These are phyloP conservation scores for Thalassia testudinum DNA, from an alignment of 116 monocot species.

Conservation along the genomic window DNA sequence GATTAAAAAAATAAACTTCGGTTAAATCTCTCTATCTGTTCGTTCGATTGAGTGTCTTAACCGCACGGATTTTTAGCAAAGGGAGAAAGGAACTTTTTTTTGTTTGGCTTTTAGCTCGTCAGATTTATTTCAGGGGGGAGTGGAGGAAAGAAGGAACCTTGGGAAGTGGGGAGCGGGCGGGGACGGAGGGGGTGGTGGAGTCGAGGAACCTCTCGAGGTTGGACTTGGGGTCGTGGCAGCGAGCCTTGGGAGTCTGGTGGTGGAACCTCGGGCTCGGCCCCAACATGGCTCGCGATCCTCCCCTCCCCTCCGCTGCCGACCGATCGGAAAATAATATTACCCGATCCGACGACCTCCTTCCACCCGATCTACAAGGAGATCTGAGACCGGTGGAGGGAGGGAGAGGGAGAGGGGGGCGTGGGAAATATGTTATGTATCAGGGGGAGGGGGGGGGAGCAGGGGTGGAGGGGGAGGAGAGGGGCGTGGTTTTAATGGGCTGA, in stretches of 20 bases:
- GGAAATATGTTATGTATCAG: not conserved
- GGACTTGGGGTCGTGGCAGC: not conserved
- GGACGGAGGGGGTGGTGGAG: constrained; percentile 31
- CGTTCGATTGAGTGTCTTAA: not conserved
- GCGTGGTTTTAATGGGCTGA: not conserved
- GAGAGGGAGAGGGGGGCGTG: not conserved
- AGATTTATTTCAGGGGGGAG: not conserved
- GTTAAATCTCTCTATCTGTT: not conserved
- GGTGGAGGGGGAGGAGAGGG: not conserved
- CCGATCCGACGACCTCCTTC: not conserved
- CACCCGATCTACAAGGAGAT: not conserved
- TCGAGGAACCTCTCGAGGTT: constrained; percentile 56
- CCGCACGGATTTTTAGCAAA: not conserved
- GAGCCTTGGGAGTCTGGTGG: constrained; percentile 18
- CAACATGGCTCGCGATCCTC: constrained; percentile 16
- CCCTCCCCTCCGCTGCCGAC: not conserved
- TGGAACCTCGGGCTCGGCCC: constrained; percentile 14
- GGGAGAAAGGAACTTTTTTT: not conserved
- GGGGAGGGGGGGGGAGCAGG: not conserved
- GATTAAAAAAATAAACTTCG: not conserved
- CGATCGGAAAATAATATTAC: not conserved
- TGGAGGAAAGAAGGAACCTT: constrained; percentile 20
- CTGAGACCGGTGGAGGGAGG: not conserved
- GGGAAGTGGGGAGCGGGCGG: constrained; percentile 25
- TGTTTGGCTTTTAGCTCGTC: too few species aligned